Base-by-base conservation (phyloP, 1,139 yeast genomes). In the Kodamaea alishanica region DNA sequence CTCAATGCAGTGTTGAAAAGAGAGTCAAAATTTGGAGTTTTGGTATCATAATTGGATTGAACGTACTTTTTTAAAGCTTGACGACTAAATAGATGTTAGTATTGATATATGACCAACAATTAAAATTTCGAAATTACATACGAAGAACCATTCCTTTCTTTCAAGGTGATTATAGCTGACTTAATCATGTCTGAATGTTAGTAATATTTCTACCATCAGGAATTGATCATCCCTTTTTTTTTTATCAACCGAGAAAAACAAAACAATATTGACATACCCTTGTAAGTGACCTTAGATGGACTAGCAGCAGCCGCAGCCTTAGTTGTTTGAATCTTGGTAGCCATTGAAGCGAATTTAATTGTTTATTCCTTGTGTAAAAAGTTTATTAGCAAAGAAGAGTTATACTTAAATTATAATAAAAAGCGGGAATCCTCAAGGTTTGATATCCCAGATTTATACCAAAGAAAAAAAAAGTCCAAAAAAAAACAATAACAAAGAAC, bases 81-180 rank as follows among this genome's bases (percentile, higher is more conserved):
- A 58, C 92, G 85, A 50, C 84, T 73, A 41, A 28, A 29, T 32
- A 26, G 27, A 24, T 37, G 56, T 50, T 51, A 52, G 57, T 50
- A 49, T 26, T 58, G 35, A 51, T 44, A 15, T 33, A 6, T 44
- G 36, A 26, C 29, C 11, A 10, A 9, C 7, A 30, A 15, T 15
- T 7, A 24, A 8, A 24, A 26, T 31, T 23, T 8, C 6, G 10
- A 31, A 7, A 9, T 26, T 27, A 73, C 80, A 53, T 70, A 76
- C 75, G 84, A 78, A 34, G 94, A 83, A 40, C 96, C 96, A 46
- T 77, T 83, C 67, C 95, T 81, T 55, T 85, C 94, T 56, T 85
- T 84, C 54, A 87, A 75, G 28, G 82, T 67, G 35, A 74, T 60
- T 49, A 88, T 73, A 40, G 95, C 95, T 45, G 84, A 79, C 54